A percentile compares a stretch with the other conserved stretches of the same genome.
phyloP scores from a whole-genome alignment of 305 asterid species.

The Fraxinus latifolia region DNA sequence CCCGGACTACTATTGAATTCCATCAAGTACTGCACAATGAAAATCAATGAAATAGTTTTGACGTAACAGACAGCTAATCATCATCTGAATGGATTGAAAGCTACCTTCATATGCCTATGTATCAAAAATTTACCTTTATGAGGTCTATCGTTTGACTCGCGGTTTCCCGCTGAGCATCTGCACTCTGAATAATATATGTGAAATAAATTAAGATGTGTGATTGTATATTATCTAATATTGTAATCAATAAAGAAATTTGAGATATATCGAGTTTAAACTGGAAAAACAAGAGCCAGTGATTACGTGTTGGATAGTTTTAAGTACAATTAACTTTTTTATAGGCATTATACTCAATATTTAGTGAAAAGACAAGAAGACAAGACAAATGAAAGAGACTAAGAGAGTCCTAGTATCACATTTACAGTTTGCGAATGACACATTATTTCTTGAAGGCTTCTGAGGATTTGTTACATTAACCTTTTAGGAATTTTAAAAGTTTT shows the following conservation, averaged over 20 bases:
- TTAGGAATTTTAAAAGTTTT: not conserved
- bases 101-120: not conserved
- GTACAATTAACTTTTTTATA: not conserved
- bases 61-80: slow-evolving; percentile 4
- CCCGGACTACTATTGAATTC: slow-evolving; percentile 98
- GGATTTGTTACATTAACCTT: not conserved
- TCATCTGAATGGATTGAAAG: slow-evolving; percentile 12
- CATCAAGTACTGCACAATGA: slow-evolving; percentile 78
- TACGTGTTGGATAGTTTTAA: slow-evolving; percentile 10
- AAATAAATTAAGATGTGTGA: not conserved
- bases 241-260: slow-evolving; percentile 13
- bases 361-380: not conserved
- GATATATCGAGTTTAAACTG: slow-evolving; percentile 10
- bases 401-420: not conserved
- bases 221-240: slow-evolving; percentile 3
- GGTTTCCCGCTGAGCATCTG: slow-evolving; percentile 96
- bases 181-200: slow-evolving; percentile 54
- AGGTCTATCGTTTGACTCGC: slow-evolving; percentile 96
- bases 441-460: not conserved
- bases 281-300: not conserved
- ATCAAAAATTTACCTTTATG: slow-evolving; percentile 59
- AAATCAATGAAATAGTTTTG: slow-evolving; percentile 14
- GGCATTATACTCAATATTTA: not conserved
- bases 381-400: not conserved
- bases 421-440: not conserved